Percentiles rank a stretch among this genome's conserved stretches.
phyloP scores from a whole-genome alignment of 1,139 yeast species.

The Diutina sp. region DNA sequence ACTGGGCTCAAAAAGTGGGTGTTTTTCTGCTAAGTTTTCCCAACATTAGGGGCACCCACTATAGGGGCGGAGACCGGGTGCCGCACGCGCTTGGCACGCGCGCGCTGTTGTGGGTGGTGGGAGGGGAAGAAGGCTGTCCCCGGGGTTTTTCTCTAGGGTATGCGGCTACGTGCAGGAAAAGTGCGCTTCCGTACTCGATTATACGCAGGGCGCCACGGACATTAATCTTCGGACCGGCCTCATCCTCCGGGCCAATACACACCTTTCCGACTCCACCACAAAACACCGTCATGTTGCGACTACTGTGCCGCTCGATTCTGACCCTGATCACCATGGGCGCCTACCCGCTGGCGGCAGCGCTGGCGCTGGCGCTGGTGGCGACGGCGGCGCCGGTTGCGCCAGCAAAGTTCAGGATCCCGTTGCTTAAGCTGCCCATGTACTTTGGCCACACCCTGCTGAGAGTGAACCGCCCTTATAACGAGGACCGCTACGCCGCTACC shows the following conservation, averaged over 20 bases:
- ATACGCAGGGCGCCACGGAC: neutral
- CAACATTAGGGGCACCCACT: no score
- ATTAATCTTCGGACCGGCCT: neutral
- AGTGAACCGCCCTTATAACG: slow-evolving; percentile 67
- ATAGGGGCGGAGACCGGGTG: neutral
- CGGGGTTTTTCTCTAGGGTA: neutral
- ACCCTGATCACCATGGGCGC: slow-evolving; percentile 2
- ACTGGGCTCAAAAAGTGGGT: no score
- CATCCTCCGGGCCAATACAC: neutral
- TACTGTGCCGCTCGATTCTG: neutral
- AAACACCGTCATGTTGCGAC: neutral
- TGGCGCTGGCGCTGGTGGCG: neutral
- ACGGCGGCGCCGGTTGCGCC: neutral
- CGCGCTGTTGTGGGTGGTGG: neutral
- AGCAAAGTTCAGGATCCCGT: slow-evolving; percentile 28
- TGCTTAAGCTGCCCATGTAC: slow-evolving; percentile 59
- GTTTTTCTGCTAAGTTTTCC: no score
- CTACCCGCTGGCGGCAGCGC: neutral
- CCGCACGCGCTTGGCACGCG: neutral
- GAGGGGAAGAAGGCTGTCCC: neutral
- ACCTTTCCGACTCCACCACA: neutral
- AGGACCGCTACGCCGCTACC: slow-evolving; percentile 62
- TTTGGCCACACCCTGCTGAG: slow-evolving; percentile 74
- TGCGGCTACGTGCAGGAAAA: neutral
- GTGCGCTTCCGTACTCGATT: neutral